Percentiles rank a stretch among this genome's conserved stretches.
These are phyloP conservation scores for Sclerospora graminicola DNA, from an alignment of 352 stramenopile species.

Conservation along the genomic window DNA sequence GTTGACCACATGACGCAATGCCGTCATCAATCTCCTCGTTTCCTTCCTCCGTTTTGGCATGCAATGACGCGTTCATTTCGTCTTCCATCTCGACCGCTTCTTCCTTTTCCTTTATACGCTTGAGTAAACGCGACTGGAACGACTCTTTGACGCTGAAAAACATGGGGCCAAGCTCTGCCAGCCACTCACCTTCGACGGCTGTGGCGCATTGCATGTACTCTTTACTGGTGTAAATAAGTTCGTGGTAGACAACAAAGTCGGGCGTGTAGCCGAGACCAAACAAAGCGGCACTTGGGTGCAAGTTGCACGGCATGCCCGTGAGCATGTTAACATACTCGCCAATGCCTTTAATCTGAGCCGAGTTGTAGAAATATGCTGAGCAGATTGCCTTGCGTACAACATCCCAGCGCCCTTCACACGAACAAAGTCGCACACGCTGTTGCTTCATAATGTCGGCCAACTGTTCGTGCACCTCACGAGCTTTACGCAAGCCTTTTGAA, in stretches of 20 bases:
- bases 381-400: constrained; percentile 97
- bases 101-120: constrained; percentile 82
- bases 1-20: constrained; percentile 11
- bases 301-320: constrained; percentile 93
- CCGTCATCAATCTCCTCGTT: constrained; percentile 11
- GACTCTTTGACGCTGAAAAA: constrained; percentile 99
- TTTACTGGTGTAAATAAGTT: constrained; percentile 99
- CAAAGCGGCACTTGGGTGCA: constrained; percentile 96
- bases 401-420: constrained; percentile 92
- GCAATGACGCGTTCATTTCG: constrained; percentile 51
- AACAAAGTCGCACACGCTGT: constrained; percentile 87
- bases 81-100: constrained; percentile 69
- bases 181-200: constrained; percentile 98
- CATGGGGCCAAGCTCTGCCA: constrained; percentile 98
- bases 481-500: constrained; percentile 89
- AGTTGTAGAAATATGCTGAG: constrained; percentile 99
- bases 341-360: constrained; percentile 97
- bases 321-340: constrained; percentile 99
- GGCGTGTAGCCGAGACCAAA: constrained; percentile 98
- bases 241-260: constrained; percentile 99
- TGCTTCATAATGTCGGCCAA: constrained; percentile 98
- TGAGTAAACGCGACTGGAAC: constrained; percentile 88
- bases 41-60: constrained; percentile 13
- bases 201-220: constrained; percentile 98
- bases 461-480: constrained; percentile 90